These are phyloP conservation scores for Dothideomycetidae sp. DNA, from an alignment of 2,329 filamentous ascomycete genomes.

Conservation along the genomic window DNA sequence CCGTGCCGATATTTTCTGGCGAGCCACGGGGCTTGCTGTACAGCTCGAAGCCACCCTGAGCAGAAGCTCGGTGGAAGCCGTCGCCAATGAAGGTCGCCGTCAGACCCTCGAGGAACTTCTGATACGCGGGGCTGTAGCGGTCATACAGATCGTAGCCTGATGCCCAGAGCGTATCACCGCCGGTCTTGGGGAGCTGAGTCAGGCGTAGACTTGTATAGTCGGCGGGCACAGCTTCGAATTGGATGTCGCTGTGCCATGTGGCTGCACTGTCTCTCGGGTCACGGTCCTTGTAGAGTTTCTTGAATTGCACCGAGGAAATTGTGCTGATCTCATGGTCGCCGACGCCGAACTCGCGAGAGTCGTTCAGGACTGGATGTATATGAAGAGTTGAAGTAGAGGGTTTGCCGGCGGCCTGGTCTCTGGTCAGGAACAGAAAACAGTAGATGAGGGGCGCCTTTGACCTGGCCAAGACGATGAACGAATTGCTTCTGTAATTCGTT, in stretches of 20 bases:
- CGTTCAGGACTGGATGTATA: conserved; percentile 42
- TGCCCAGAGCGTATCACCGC: conserved; percentile 25
- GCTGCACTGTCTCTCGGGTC: conserved; percentile 24
- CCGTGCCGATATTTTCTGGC: conserved; percentile 40
- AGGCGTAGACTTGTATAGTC: conserved; percentile 27
- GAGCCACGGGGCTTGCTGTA: conserved; percentile 37
- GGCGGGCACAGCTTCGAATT: conserved; percentile 28
- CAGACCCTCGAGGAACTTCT: conserved; percentile 43
- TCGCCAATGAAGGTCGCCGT: conserved; percentile 28
- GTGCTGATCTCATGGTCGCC: conserved; percentile 27
- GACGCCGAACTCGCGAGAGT: conserved; percentile 29
- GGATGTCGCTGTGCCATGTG: conserved; percentile 38
- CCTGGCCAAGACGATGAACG: conserved; percentile 36
- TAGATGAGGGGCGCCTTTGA: background rate
- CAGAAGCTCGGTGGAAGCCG: conserved; percentile 27
- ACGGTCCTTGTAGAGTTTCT: conserved; percentile 25
- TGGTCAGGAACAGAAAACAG: conserved; percentile 10
- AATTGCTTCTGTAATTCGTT: conserved; percentile 40
- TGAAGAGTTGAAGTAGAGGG: conserved; percentile 43
- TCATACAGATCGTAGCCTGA: conserved; percentile 47
- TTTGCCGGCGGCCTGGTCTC: conserved; percentile 30
- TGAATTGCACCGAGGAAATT: conserved; percentile 25
- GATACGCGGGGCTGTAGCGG: conserved; percentile 40
- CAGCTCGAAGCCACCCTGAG: conserved; percentile 28
- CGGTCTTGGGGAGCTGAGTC: conserved; percentile 27